A percentile compares a stretch with the other conserved stretches of the same genome.
Conservation (phyloP, 768 basidiomycete genomes). For the Jaapia argillacea region DNA sequence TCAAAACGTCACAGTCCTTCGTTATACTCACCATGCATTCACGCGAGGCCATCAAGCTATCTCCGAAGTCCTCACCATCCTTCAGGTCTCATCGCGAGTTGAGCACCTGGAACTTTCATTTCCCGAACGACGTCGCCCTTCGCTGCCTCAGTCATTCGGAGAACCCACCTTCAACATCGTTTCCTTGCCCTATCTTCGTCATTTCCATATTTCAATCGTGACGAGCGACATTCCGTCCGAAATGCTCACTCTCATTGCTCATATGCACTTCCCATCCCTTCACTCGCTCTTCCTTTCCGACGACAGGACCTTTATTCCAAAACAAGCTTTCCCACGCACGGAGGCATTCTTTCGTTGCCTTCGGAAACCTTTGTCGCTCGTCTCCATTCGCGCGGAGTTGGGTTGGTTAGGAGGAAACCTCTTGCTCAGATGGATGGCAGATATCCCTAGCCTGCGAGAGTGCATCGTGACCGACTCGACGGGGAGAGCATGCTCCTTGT, state of each 20-base stretch:
- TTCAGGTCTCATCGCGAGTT: slow-evolving; percentile 42
- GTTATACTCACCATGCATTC: slow-evolving; percentile 69
- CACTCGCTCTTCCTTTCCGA: slow-evolving; percentile 32
- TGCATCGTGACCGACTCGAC: too few species aligned
- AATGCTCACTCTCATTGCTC: slow-evolving; percentile 39
- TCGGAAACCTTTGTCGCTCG: not conserved
- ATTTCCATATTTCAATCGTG: slow-evolving; percentile 40
- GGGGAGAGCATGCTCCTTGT: too few species aligned
- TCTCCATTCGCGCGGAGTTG: not conserved
- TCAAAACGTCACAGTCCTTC: slow-evolving; percentile 48
- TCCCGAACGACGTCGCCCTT: slow-evolving; percentile 24
- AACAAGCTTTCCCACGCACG: not conserved
- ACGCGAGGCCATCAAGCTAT: slow-evolving; percentile 45
- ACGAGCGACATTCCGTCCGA: slow-evolving; percentile 53
- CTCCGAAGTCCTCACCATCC: slow-evolving; percentile 46
- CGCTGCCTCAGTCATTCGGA: slow-evolving; percentile 5
- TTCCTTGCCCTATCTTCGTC: slow-evolving; percentile 33
- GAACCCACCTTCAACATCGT: slow-evolving; percentile 13
- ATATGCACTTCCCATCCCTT: slow-evolving; percentile 38
- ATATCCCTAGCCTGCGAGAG: too few species aligned
- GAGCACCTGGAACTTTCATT: slow-evolving; percentile 48
- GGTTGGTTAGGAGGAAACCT: too few species aligned
- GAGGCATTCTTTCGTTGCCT: not conserved
- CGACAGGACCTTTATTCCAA: not conserved
- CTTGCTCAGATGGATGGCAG: too few species aligned